Evolutionary conservation across 2,329 filamentous ascomycete genomes (phyloP), one percentile per base, ranked within the genome.

Genomic region (Ceratocystis cubensis): DNA sequence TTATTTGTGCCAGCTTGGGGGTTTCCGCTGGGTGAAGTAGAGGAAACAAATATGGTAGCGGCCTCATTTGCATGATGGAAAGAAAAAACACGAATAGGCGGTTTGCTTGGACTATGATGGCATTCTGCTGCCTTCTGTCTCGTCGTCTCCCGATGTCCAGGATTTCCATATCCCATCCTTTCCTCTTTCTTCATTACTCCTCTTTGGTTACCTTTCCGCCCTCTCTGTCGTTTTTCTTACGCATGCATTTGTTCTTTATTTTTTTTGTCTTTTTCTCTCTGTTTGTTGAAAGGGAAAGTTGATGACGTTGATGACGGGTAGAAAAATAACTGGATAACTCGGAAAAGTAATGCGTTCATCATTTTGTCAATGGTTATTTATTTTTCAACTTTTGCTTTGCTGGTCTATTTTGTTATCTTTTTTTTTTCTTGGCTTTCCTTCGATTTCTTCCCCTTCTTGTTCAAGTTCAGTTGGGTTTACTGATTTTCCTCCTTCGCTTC

Each of bases 1-100:
- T 61, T 65, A 61, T 67, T 41, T 61, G 70, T 71, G 69, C 48
- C 41, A 53, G 64, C 59, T 61, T 62, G 46, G 33, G 20, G 62
- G n/a, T 53, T 20, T 41, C 37, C 37, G 37, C 3, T 41, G 37
- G 48, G 48, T 50, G 48, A 50, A 50, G 48, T 22, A 10, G 22
- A 13, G 17, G 8, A 50, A 50, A 50, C n/a, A 50, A 50, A 41
- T 41, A 41, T 15, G 37, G 37, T 41, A 41, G 48, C 48, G 7
- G n/a, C 7, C 48, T 20, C 13, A 13, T 41, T 41, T 41, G 37
- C 37, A 41, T 41, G 37, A 41, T 41, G 37, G 37, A 41, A 41
- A 41, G 37, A 41, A 41, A 41, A 41, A 41, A 41, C 10, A 15
- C 37, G 37, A 41, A 41, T 41, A 41, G 13, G 37, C 13, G 37